phyloP scores from a whole-genome alignment of 192 early-diverging fungal species.

The Haplosporangium gracile region DNA sequence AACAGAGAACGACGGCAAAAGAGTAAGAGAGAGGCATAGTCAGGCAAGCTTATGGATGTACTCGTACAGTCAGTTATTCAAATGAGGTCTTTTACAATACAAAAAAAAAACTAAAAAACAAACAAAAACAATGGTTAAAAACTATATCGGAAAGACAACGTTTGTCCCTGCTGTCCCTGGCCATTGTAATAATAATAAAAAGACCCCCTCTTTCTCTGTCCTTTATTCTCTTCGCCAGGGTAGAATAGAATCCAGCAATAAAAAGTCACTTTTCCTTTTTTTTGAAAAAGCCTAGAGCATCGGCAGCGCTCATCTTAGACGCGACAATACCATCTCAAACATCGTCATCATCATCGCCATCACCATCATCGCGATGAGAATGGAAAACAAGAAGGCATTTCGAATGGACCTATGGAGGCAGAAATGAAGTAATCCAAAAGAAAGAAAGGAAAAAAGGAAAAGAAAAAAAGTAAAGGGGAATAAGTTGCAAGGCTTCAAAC shows the following conservation, averaged over 20 bases:
- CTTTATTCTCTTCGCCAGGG: slow-evolving; percentile 10
- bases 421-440: background rate
- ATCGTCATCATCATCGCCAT: background rate
- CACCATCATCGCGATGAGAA: background rate
- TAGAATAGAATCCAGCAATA: slow-evolving; percentile 5
- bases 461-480: background rate
- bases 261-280: background rate
- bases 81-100: background rate
- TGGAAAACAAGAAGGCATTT: background rate
- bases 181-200: background rate
- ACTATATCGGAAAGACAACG: background rate
- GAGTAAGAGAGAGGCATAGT: background rate
- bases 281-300: background rate
- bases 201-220: slow-evolving; percentile 4
- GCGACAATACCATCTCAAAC: background rate
- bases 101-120: background rate
- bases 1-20: background rate
- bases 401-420: background rate
- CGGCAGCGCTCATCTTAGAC: background rate
- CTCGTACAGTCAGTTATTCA: background rate
- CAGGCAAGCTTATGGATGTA: background rate
- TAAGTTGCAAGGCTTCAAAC: background rate
- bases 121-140: slow-evolving; percentile 10
- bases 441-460: background rate
- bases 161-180: background rate